Evolutionary conservation across 164 flowering plant genomes (phyloP).

Genomic region (Taxillus chinensis): DNA sequence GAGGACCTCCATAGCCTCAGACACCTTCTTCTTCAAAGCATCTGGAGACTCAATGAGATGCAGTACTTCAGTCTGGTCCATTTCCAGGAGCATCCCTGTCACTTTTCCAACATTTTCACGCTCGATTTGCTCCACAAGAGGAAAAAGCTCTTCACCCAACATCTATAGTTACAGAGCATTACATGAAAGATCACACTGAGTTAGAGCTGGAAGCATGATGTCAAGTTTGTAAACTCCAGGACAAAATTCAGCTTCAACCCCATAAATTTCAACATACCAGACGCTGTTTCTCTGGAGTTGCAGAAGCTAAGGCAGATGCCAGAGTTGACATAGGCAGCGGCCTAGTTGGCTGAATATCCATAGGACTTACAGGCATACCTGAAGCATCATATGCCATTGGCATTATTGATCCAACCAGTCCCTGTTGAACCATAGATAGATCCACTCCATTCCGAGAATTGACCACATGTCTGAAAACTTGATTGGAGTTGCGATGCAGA

Average conservation of each 20-base stretch:
- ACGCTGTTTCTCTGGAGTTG: slow-evolving; percentile 44
- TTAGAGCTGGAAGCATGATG: too few relatives aligned
- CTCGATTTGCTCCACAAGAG: slow-evolving; percentile 54
- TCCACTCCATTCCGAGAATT: slow-evolving; percentile 45
- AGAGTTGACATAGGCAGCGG: slow-evolving; percentile 44
- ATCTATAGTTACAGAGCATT: slow-evolving; percentile 23
- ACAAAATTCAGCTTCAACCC: too few relatives aligned
- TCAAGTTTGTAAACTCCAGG: too few relatives aligned
- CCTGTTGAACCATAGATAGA: slow-evolving; percentile 42
- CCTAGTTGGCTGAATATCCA: slow-evolving; percentile 30
- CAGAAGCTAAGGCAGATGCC: slow-evolving; percentile 59
- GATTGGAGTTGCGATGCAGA: slow-evolving; percentile 38
- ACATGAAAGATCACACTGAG: too few relatives aligned
- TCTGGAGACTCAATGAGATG: slow-evolving; percentile 72
- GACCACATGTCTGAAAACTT: slow-evolving; percentile 44
- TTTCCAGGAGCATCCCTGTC: slow-evolving; percentile 72
- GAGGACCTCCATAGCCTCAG: slow-evolving; percentile 60
- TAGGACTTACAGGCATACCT: slow-evolving; percentile 26
- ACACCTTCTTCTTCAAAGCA: slow-evolving; percentile 57
- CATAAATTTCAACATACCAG: slow-evolving; percentile 20
- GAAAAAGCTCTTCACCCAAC: slow-evolving; percentile 67
- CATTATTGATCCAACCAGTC: slow-evolving; percentile 37
- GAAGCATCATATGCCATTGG: slow-evolving; percentile 40
- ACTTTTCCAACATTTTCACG: slow-evolving; percentile 46
- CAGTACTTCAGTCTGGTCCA: slow-evolving; percentile 74